Evolutionary conservation across 2,329 filamentous ascomycete species (phyloP), one percentile per base, ranked within the genome.

Genomic region (Penicillium sp.): DNA sequence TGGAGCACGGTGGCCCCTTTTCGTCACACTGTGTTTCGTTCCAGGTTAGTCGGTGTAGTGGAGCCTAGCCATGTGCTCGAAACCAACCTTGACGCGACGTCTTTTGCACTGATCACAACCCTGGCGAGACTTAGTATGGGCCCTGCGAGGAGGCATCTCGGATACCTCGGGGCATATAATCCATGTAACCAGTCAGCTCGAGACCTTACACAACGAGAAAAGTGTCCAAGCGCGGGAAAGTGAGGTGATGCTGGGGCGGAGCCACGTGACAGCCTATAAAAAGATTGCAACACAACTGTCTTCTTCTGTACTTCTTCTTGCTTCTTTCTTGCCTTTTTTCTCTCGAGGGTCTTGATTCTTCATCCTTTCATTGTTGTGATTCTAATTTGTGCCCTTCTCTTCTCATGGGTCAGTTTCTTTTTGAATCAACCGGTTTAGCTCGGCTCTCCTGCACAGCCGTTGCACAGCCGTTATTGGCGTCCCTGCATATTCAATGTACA

Each of bases 121-220:
- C 62, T 72, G 69, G 41, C 74, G 72, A 14, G 74, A 76, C 61
- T 77, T 77, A 21, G 68, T 74, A 64, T 77, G 74, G 24, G 73
- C 63, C 56, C 72, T 69, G 48, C 74, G 67, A 48, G 72, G 71
- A 53, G 72, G 62, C 69, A 75, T 75, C 42, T 56, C 58, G 47
- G 40, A n/a, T 22, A 41, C 32, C 45, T 36, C 39, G 16, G 27
- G 39, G 41, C 31, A 22, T 45, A 16, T 40, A 31, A 43, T 45
- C 40, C 51, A 53, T 53, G 10, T 50, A 50, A 45, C 27, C 51
- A 48, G 46, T 54, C 29, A n/a, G 51, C 51, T 50, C n/a, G 34
- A 18, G 40, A 18, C 40, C 45, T 50, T 43, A n/a, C 8, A 10
- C 18, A 31, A 43, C 24, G 34, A 22, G 31, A 32, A 40, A 39